Conservation (phyloP, 192 early-diverging fungal species). For the Mortierella hygrophila region DNA sequence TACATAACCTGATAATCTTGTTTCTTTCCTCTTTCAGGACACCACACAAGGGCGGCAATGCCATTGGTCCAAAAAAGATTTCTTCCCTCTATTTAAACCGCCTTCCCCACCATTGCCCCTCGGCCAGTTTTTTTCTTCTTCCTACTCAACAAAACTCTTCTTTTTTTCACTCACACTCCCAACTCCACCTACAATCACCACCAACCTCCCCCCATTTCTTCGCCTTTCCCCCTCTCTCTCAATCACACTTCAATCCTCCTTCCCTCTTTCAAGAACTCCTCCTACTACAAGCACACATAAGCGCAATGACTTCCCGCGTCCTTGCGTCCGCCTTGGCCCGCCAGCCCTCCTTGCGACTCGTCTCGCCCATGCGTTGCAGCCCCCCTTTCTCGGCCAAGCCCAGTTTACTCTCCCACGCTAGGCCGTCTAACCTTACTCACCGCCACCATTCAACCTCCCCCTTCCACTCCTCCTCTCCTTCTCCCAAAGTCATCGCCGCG, state of each 20-base stretch:
- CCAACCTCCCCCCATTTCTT: neutral
- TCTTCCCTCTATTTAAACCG: neutral
- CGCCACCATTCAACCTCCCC: slow-evolving; percentile 2
- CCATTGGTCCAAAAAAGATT: neutral
- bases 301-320: slow-evolving; percentile 44
- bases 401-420: slow-evolving; percentile 35
- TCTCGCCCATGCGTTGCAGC: slow-evolving; percentile 7
- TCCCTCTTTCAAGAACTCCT: neutral
- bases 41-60: neutral
- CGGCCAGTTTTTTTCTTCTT: neutral
- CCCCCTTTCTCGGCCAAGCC: slow-evolving; percentile 14
- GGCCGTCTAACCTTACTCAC: neutral
- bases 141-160: neutral
- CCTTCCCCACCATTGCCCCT: neutral
- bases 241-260: neutral
- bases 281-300: neutral
- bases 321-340: slow-evolving; percentile 22
- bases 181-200: neutral
- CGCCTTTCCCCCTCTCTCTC: neutral
- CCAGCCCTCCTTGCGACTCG: neutral
- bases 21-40: slow-evolving; percentile 2
- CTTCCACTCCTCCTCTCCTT: neutral
- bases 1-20: neutral
- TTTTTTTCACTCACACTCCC: neutral
- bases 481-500: slow-evolving; percentile 7